Evolutionary conservation across 2,329 filamentous ascomycete species (phyloP).

Genomic region (Colletotrichum gigasporum): DNA sequence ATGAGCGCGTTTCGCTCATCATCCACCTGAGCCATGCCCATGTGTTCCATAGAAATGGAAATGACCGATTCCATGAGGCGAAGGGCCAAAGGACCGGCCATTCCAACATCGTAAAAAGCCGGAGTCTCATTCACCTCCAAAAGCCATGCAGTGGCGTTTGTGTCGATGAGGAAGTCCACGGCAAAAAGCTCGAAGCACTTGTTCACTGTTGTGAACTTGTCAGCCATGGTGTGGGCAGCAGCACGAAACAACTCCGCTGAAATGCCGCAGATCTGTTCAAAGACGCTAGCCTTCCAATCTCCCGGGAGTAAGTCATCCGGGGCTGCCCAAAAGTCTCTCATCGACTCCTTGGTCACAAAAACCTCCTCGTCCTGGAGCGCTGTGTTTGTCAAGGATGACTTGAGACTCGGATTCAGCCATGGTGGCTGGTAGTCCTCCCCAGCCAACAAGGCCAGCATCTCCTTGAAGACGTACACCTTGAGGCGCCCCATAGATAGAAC

Average conservation of each 20-base stretch:
- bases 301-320: conserved; percentile 41
- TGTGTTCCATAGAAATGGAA: conserved; percentile 45
- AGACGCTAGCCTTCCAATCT: conserved; percentile 44
- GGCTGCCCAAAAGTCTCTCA: conserved; percentile 45
- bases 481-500: conserved; percentile 47
- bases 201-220: conserved; percentile 47
- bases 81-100: conserved; percentile 43
- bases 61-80: conserved; percentile 48
- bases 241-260: conserved; percentile 45
- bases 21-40: conserved; percentile 34
- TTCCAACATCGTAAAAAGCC: conserved; percentile 46
- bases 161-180: conserved; percentile 47
- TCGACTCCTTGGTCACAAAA: conserved; percentile 41
- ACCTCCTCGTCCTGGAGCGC: conserved; percentile 47
- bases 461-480: conserved; percentile 47
- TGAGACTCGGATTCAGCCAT: conserved; percentile 45
- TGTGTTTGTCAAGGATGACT: conserved; percentile 48
- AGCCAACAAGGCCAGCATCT: conserved; percentile 47
- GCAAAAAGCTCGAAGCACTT: conserved; percentile 50
- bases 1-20: conserved; percentile 24
- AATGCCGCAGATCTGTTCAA: conserved; percentile 45
- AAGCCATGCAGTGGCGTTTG: conserved; percentile 42
- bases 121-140: conserved; percentile 50
- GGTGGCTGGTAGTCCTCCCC: conserved; percentile 46
- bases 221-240: conserved; percentile 47